These are phyloP conservation scores for Fraxinus sp. DNA, from an alignment of 305 asterid species.

Conservation along the genomic window DNA sequence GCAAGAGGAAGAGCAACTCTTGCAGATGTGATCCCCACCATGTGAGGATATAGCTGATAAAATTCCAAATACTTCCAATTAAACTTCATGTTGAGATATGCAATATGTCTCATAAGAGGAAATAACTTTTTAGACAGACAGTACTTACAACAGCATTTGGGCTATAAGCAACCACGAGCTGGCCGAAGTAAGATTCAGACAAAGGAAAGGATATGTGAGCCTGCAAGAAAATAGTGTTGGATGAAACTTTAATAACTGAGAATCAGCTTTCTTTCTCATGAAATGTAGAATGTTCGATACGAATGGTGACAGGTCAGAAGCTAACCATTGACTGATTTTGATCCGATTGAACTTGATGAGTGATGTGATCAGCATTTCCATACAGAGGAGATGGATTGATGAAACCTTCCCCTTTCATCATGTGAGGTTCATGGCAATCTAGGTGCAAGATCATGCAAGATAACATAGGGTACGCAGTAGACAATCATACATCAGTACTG, in stretches of 20 bases:
- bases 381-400: constrained; percentile 25
- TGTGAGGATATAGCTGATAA: constrained; percentile 54
- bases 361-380: constrained; percentile 39
- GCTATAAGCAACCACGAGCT: constrained; percentile 45
- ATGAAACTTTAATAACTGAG: constrained; percentile 8
- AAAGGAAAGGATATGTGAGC: constrained; percentile 47
- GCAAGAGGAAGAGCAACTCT: constrained; percentile 60
- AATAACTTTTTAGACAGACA: not conserved
- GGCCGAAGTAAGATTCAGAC: constrained; percentile 49
- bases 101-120: not conserved
- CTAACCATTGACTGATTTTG: constrained; percentile 52
- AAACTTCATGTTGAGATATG: not conserved
- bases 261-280: not conserved
- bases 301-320: constrained; percentile 3
- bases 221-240: constrained; percentile 34
- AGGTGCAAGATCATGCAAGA: constrained; percentile 6
- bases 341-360: constrained; percentile 45
- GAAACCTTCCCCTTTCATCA: constrained; percentile 35
- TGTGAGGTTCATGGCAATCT: constrained; percentile 35
- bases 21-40: constrained; percentile 44
- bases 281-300: not conserved
- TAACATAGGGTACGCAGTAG: constrained; percentile 7
- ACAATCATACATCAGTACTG: not conserved
- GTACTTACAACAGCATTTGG: constrained; percentile 54
- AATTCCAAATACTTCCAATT: constrained; percentile 17